These are phyloP conservation scores for Geotrichum ghanense DNA, from an alignment of 805 yeast genomes.

Conservation along the genomic window DNA sequence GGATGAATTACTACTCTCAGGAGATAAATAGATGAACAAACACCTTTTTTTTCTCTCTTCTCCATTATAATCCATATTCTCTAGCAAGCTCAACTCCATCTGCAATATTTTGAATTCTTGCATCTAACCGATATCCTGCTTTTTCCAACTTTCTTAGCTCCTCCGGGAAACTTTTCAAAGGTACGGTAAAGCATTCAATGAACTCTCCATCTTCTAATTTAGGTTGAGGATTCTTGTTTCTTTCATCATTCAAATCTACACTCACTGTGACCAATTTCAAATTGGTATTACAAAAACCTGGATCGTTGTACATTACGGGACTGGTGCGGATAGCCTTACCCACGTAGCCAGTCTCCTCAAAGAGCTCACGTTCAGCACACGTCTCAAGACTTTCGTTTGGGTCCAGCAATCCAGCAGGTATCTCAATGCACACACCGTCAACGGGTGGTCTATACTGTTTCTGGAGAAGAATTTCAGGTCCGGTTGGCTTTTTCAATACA, in stretches of 20 bases:
- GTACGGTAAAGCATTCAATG: conserved; percentile 70
- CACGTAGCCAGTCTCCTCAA: conserved; percentile 87
- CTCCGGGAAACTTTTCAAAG: conserved; percentile 45
- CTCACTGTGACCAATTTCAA: conserved; percentile 67
- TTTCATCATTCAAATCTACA: conserved; percentile 55
- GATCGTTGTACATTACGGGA: conserved; percentile 56
- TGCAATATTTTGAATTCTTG: conserved; percentile 78
- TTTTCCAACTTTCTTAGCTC: conserved; percentile 38
- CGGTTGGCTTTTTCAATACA: conserved; percentile 34
- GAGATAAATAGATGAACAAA: too few relatives aligned
- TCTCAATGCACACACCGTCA: conserved; percentile 76
- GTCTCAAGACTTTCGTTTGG: conserved; percentile 63
- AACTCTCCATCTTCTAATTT: conserved; percentile 84
- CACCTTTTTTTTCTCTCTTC: too few relatives aligned
- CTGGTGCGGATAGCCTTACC: conserved; percentile 44
- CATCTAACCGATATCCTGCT: conserved; percentile 73
- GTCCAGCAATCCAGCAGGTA: conserved; percentile 93
- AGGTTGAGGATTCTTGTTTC: conserved; percentile 59
- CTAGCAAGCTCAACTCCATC: conserved; percentile 59
- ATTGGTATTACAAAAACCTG: conserved; percentile 86
- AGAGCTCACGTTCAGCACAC: conserved; percentile 79
- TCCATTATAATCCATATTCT: conserved; percentile 6
- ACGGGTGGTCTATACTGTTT: conserved; percentile 93
- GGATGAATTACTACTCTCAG: too few relatives aligned
- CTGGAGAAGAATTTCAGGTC: conserved; percentile 53